A percentile compares a stretch with the other conserved stretches of the same genome.
Conservation (phyloP, 2,329 filamentous ascomycete genomes). For the Calonectria naviculata region DNA sequence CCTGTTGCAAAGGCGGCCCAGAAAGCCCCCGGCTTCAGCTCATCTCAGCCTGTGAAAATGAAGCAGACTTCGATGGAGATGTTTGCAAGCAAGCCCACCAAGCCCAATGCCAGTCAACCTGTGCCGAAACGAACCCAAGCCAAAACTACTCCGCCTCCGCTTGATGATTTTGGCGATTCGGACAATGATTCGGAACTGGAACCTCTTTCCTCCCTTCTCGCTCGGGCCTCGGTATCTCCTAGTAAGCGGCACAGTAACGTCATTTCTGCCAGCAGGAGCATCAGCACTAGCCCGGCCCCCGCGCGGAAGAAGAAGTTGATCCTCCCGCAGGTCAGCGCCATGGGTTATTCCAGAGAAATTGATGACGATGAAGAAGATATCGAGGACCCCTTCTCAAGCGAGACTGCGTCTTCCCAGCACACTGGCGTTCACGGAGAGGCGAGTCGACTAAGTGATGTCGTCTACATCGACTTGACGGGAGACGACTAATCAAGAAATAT, state of each 20-base stretch:
- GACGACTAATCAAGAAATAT: slow-evolving; percentile 32
- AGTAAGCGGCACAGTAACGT: slow-evolving; percentile 16
- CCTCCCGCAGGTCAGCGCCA: slow-evolving; percentile 48
- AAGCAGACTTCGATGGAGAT: slow-evolving; percentile 49
- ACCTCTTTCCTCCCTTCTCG: slow-evolving; percentile 8
- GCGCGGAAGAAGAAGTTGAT: slow-evolving; percentile 51
- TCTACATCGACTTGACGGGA: slow-evolving; percentile 47
- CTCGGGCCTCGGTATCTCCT: slow-evolving; percentile 9
- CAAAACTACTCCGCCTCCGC: background rate
- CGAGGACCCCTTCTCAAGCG: slow-evolving; percentile 35
- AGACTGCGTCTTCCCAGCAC: slow-evolving; percentile 26
- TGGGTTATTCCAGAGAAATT: slow-evolving; percentile 52
- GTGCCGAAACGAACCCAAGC: slow-evolving; percentile 1
- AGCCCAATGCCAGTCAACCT: slow-evolving; percentile 16
- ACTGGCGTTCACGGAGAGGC: slow-evolving; percentile 29
- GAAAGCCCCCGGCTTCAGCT: slow-evolving; percentile 3
- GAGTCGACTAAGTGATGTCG: slow-evolving; percentile 46
- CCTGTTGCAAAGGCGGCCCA: background rate
- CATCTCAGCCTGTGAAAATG: slow-evolving; percentile 27
- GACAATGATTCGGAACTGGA: slow-evolving; percentile 20
- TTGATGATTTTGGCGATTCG: slow-evolving; percentile 26
- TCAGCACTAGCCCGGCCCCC: slow-evolving; percentile 30
- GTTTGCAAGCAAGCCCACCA: slow-evolving; percentile 35
- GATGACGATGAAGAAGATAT: slow-evolving; percentile 38
- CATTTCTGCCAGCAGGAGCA: background rate